Base-by-base conservation (phyloP, 495 filamentous ascomycete genomes). In the Penicillium verhagenii region DNA sequence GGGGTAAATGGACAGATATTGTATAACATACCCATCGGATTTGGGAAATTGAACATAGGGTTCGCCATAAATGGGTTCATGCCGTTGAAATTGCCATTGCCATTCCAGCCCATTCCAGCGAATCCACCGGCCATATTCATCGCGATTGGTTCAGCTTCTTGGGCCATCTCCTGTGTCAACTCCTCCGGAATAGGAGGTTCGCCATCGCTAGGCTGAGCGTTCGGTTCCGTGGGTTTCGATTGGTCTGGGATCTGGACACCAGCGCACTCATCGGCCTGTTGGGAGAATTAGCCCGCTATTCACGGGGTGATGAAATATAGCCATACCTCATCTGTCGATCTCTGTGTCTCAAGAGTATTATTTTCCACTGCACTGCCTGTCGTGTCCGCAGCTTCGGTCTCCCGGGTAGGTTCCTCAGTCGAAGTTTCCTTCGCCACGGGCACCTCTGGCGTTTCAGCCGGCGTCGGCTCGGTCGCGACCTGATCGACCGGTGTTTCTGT, bases 31-130 rank as follows among this genome's bases (percentile, higher is more conserved):
- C 92, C 89, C 90, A 96, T 92, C 14, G 61, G 56, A 55, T 83
- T 84, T 25, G 84, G 83, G 67, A 88, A 89, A 54, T 81, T 82
- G 47, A 76, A 78, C 87, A 92, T 91, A 54, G 83, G 81, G 68
- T 82, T 87, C 54, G 86, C 79, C 86, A 91, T 91, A 58, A 82
- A 78, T 54, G 81, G 77, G 68, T 82, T 79, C 82, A 89, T 96
- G 57, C 89, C 84, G 66, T 83, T 89, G 64, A 92, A 85, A 58
- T 85, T 80, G 60, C 75, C 82, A 37, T 63, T 67, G 50, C 77
- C 82, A 60, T 74, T 79, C 72, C 87, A 89, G 53, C 78, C 81
- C 85, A 90, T 88, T 50, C 74, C 79, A 4, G 80, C 72, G 57
- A 89, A 88, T 50, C 71, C 77, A 51, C 78, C 79, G 48, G 62